Evolutionary conservation across 2,329 filamentous ascomycete genomes (phyloP).

Genomic region (Pseudocercospora pini-densiflorae): DNA sequence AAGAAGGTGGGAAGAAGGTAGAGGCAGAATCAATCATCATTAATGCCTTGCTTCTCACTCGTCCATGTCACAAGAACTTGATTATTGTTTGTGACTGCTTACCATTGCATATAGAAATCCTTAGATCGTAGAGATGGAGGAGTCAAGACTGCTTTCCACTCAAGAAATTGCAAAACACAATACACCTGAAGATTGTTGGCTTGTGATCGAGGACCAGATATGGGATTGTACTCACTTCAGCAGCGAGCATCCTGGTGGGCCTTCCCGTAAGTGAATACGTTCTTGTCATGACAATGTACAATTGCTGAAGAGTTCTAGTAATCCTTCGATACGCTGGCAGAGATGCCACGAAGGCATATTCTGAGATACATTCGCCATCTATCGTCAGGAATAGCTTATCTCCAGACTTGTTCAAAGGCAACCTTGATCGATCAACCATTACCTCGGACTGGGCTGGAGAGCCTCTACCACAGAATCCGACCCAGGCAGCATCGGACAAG

Average conservation of each 20-base stretch:
- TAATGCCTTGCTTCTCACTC: not conserved
- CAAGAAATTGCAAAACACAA: conserved; percentile 30
- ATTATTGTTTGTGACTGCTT: not conserved
- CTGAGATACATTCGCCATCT: conserved; percentile 54
- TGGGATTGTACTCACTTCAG: conserved; percentile 70
- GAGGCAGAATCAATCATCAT: conserved; percentile 1
- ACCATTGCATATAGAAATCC: not conserved
- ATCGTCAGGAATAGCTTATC: conserved; percentile 47
- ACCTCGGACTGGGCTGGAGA: conserved; percentile 21
- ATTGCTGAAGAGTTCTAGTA: conserved; percentile 38
- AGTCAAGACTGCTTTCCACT: conserved; percentile 21
- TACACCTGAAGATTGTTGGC: conserved; percentile 54
- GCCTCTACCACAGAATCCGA: conserved; percentile 16
- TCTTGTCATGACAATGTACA: not conserved
- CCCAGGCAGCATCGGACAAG: conserved; percentile 27
- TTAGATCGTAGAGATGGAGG: conserved; percentile 21
- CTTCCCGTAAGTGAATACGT: conserved; percentile 48
- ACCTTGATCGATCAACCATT: conserved; percentile 35
- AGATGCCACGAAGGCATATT: conserved; percentile 60
- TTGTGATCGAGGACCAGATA: conserved; percentile 67
- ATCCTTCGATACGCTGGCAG: conserved; percentile 56
- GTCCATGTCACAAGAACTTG: not conserved
- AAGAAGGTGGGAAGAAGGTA: not conserved
- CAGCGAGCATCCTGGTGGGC: conserved; percentile 62
- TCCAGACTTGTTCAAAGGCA: conserved; percentile 44